Evolutionary conservation across 2,329 filamentous ascomycete species (phyloP), one percentile per base, ranked within the genome.

Genomic region (Arthroderma sp.): DNA sequence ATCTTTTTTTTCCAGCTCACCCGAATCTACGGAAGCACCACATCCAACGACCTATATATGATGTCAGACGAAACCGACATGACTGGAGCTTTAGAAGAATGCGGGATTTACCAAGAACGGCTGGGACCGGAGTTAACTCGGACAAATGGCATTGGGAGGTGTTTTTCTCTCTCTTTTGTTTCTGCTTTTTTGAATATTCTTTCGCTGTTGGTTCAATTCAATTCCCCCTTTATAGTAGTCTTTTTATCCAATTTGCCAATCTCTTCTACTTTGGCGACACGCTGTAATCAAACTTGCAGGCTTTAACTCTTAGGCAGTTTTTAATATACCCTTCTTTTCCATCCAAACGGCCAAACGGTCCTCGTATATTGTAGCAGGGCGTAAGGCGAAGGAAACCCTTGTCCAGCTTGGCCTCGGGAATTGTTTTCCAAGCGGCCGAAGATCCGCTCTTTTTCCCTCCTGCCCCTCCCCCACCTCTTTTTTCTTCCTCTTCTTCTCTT

Each of bases 51-150:
- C 23, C 15, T 33, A 9, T 51, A 51, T 51, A 51, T 33, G 47
- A 51, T 31, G 47, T 17, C 47, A 31, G 47, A 31, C 25, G 25
- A 51, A n/a, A 31, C 19, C 23, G 21, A 51, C 17, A 33, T 33
- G 47, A 33, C 31, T 25, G 44, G 44, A 25, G 25, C 44, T 17
- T 31, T 33, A 25, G 28, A n/a, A 47, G 41, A 49, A 19, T 51
- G 47, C 47, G 47, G 47, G 23, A 51, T 51, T 51, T 51, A n/a
- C n/a, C 25, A 23, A 51, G 25, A 51, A 25, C 47, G 47, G 47
- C n/a, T 51, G 47, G 13, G 15, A 13, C 33, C 47, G 47, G 47
- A 51, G 47, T 51, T 51, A 28, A 51, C 28, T 51, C 13, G 47
- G 25, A 33, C 47, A 33, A 25, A 51, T 33, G 15, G 47, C 47